Evolutionary conservation across 352 stramenopile species (phyloP), one percentile per base, ranked within the genome.

Genomic region (Pythium oligandrum): DNA sequence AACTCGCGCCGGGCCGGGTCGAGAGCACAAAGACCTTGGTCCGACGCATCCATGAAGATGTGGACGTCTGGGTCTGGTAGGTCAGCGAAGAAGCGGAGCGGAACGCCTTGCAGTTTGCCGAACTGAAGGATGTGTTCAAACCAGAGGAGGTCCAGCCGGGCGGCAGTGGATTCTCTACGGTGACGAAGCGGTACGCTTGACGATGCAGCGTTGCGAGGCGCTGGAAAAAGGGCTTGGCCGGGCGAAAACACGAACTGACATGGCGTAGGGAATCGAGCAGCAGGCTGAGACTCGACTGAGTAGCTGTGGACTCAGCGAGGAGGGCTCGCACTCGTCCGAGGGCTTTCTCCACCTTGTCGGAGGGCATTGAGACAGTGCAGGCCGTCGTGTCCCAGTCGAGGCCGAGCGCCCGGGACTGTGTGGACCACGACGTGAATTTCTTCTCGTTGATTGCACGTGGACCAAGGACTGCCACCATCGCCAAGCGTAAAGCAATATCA

Each of bases 381-480:
- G 11, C 6, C 0, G 3, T n/a, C 1, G 34, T 50, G 11, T 68
- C 37, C 43, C 47, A 68, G 6, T 58, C 46, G 2, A 68, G 51
- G 1, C 55, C 54, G 31, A 61, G 48, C 5, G 44, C 59, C 6
- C 39, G 4, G 33, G 36, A n/a, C 7, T 50, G 4, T 2, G 52
- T 42, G 1, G 34, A 40, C 59, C 59, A 66, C 2, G 6, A 2
- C 2, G 48, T 51, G 44, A 61, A 58, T 34, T 61, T 66, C 2
- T 2, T 8, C 31, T 66, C 52, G 37, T 66, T 66, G 47, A 61
- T 58, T 2, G 52, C 17, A 0, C 4, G 4, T 3, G 53, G 59
- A 31, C 59, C 59, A 11, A 65, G 47, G 9, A 57, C 12, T 30
- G 58, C 51, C 11, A 60, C 11, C 58, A 65, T 60, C 9, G 45